A percentile compares a stretch with the other conserved stretches of the same genome.
Evolutionary conservation across 148 eudicot species (phyloP).

Genomic region (Amaranthus palmeri): DNA sequence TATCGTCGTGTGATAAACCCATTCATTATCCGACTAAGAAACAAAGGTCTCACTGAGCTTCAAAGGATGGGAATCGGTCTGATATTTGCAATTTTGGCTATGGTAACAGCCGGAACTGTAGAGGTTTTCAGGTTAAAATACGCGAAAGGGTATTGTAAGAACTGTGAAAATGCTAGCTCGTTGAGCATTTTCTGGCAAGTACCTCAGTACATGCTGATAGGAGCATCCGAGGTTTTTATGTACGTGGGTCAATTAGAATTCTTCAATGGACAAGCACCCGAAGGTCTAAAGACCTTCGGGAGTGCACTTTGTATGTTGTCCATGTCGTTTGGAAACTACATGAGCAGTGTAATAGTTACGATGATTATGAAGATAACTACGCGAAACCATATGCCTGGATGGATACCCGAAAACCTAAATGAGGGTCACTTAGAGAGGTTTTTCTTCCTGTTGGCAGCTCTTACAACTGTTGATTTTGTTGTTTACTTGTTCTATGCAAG

Average conservation of each 20-base stretch:
- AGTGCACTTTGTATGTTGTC: constrained; percentile 73
- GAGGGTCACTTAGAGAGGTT: constrained; percentile 59
- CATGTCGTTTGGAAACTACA: constrained; percentile 63
- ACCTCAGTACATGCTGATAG: constrained; percentile 61
- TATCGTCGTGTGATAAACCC: constrained; percentile 54
- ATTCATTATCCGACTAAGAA: constrained; percentile 28
- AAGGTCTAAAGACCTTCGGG: constrained; percentile 66
- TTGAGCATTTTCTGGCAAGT: constrained; percentile 66
- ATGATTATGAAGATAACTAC: constrained; percentile 52
- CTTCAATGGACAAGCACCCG: constrained; percentile 63
- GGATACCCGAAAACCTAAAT: constrained; percentile 68
- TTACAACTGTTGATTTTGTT: constrained; percentile 43
- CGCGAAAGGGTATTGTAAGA: constrained; percentile 21
- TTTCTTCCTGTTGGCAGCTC: constrained; percentile 48
- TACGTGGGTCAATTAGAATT: constrained; percentile 72
- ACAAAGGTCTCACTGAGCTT: constrained; percentile 54
- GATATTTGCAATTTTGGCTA: constrained; percentile 46
- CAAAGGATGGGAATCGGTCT: constrained; percentile 69
- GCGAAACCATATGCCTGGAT: constrained; percentile 42
- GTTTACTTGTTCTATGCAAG: constrained; percentile 45
- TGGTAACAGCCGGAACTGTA: constrained; percentile 53
- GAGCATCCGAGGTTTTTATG: constrained; percentile 82
- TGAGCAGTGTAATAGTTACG: constrained; percentile 51
- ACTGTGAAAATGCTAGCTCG: constrained; percentile 35
- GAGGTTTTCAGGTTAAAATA: constrained; percentile 46